A percentile compares a stretch with the other conserved stretches of the same genome.
phyloP scores from a whole-genome alignment of 129 eudicot genomes.

The Centella asiatica region DNA sequence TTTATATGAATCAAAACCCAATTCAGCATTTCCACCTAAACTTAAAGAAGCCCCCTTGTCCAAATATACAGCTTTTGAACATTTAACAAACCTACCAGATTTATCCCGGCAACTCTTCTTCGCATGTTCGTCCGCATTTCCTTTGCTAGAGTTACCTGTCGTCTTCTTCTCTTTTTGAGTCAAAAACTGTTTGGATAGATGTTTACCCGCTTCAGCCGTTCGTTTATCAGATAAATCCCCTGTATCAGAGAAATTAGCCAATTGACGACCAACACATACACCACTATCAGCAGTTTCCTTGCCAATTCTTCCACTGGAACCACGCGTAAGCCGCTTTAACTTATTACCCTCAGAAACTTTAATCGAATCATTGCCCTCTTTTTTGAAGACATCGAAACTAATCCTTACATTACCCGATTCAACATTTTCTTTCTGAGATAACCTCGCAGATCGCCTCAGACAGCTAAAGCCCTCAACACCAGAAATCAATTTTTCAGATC shows the following conservation, averaged over 20 bases:
- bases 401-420: slow-evolving; percentile 10
- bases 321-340: slow-evolving; percentile 7
- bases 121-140: not conserved
- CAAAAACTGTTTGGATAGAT: not conserved
- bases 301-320: slow-evolving; percentile 11
- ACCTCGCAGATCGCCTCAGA: slow-evolving; percentile 8
- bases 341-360: not conserved
- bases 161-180: not conserved
- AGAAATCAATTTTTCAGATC: not conserved
- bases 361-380: not conserved
- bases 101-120: not conserved
- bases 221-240: not conserved
- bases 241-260: slow-evolving; percentile 5
- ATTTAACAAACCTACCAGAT: not conserved
- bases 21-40: slow-evolving; percentile 1
- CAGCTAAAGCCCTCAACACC: slow-evolving; percentile 3
- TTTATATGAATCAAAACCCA: slow-evolving; percentile 11
- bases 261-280: not conserved
- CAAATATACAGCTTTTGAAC: not conserved
- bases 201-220: not conserved
- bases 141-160: not conserved
- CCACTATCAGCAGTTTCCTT: not conserved
- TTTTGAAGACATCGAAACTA: slow-evolving; percentile 8
- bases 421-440: not conserved
- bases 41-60: slow-evolving; percentile 5